A percentile compares a stretch with the other conserved stretches of the same genome.
Evolutionary conservation across 495 filamentous ascomycete species (phyloP).

Genomic region (Talaromyces ruber): DNA sequence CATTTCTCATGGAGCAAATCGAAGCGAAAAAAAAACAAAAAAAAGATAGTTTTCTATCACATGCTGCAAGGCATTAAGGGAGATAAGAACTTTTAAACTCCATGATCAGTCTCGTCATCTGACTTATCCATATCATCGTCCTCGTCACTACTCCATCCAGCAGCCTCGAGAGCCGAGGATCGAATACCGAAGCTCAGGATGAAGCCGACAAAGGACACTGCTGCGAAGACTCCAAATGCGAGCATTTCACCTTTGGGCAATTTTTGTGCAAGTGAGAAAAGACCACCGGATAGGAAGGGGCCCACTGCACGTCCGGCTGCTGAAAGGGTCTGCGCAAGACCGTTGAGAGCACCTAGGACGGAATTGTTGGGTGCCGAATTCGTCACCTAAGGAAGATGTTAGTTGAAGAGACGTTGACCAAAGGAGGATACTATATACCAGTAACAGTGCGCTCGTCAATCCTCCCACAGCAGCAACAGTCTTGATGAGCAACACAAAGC

Average conservation of each 20-base stretch:
- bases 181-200: slow-evolving; percentile 65
- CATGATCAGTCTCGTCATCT: slow-evolving; percentile 28
- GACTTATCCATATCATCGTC: slow-evolving; percentile 40
- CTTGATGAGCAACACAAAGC: slow-evolving; percentile 72
- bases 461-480: slow-evolving; percentile 83
- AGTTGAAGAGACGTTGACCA: no score
- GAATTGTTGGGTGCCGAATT: slow-evolving; percentile 83
- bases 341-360: slow-evolving; percentile 83
- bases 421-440: slow-evolving; percentile 55
- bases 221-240: slow-evolving; percentile 77
- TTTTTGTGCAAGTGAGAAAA: slow-evolving; percentile 66
- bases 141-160: slow-evolving; percentile 49
- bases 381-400: slow-evolving; percentile 56
- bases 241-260: slow-evolving; percentile 80
- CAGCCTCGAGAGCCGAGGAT: slow-evolving; percentile 49
- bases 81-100: background rate
- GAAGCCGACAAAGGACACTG: slow-evolving; percentile 67
- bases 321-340: slow-evolving; percentile 87
- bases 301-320: slow-evolving; percentile 84
- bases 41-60: background rate
- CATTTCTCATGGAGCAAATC: background rate
- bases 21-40: background rate
- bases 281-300: slow-evolving; percentile 75
- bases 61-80: background rate
- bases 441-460: slow-evolving; percentile 76